A percentile compares a stretch with the other conserved stretches of the same genome.
These are phyloP conservation scores for Ophiostoma ips DNA, from an alignment of 2,329 filamentous ascomycete species.

Conservation along the genomic window DNA sequence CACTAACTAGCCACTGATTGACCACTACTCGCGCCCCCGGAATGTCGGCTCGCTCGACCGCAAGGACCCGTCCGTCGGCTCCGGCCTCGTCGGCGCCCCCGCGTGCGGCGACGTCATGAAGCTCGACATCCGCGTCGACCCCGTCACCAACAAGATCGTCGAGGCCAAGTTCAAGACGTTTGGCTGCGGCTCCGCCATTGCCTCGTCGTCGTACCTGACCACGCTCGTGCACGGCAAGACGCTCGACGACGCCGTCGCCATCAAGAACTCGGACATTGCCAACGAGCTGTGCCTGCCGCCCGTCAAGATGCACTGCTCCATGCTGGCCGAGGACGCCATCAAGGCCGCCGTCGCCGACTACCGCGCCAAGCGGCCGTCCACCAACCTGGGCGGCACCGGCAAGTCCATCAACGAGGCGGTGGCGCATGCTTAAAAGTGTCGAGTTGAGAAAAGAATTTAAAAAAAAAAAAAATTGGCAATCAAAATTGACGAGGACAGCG, in stretches of 20 bases:
- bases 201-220: conserved; percentile 85
- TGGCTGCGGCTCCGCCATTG: conserved; percentile 87
- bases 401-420: conserved; percentile 13
- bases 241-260: conserved; percentile 78
- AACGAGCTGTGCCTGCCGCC: conserved; percentile 86
- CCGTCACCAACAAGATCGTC: conserved; percentile 71
- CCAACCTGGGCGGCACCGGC: conserved; percentile 62
- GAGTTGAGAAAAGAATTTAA: no score
- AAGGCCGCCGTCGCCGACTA: conserved; percentile 85
- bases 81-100: conserved; percentile 81
- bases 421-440: not conserved
- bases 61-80: conserved; percentile 70
- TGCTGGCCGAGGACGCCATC: conserved; percentile 86
- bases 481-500: not conserved
- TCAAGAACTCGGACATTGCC: conserved; percentile 96
- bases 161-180: conserved; percentile 99
- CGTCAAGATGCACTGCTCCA: conserved; percentile 86
- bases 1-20: conserved; percentile 14
- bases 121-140: conserved; percentile 84
- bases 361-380: conserved; percentile 81
- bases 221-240: conserved; percentile 84
- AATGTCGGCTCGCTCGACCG: conserved; percentile 51
- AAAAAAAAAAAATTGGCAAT: no score
- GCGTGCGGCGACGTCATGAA: conserved; percentile 92
- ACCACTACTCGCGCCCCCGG: conserved; percentile 22